phyloP scores from a whole-genome alignment of 2,329 filamentous ascomycete genomes.

The Diaporthe citri region DNA sequence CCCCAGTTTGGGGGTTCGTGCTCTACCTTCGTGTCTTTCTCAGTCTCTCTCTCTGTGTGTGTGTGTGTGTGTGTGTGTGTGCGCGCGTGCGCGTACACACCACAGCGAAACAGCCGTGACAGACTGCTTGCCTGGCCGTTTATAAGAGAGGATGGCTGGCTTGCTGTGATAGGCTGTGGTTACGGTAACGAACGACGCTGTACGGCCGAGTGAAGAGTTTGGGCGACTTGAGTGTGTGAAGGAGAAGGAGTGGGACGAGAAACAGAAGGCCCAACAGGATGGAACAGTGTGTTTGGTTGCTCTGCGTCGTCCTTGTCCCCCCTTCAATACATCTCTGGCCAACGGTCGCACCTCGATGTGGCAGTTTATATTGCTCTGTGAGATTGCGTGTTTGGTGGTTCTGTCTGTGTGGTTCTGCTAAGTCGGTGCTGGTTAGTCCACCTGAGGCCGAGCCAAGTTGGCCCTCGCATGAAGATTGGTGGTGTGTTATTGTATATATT shows the following conservation, averaged over 20 bases:
- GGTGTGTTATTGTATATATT: background rate
- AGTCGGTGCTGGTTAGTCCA: background rate
- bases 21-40: background rate
- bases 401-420: background rate
- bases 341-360: background rate
- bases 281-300: slow-evolving; percentile 3
- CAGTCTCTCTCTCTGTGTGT: too few relatives aligned
- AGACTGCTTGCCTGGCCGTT: too few relatives aligned
- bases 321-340: slow-evolving; percentile 6
- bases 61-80: too few relatives aligned
- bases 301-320: background rate
- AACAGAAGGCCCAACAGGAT: background rate
- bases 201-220: slow-evolving; percentile 15
- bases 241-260: background rate
- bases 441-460: background rate
- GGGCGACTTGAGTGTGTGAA: background rate
- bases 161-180: background rate
- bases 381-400: background rate
- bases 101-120: background rate
- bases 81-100: background rate
- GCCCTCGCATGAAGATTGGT: background rate
- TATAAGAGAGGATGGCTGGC: background rate
- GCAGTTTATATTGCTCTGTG: background rate
- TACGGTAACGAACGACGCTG: background rate
- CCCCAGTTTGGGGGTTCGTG: background rate